These are phyloP conservation scores for Stellera chamaejasme DNA, from an alignment of 345 rosid species.

Conservation along the genomic window DNA sequence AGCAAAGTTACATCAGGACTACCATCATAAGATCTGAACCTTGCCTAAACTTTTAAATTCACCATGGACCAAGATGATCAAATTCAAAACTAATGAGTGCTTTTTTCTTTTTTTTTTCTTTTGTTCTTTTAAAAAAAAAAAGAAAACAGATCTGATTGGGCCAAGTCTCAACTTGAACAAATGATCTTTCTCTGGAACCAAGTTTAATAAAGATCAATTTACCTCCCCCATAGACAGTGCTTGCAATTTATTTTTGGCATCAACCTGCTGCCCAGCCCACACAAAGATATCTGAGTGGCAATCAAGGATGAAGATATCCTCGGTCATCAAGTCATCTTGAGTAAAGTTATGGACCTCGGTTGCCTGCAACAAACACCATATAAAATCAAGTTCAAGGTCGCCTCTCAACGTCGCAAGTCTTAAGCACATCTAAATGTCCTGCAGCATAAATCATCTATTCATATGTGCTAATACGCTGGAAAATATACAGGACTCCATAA, in stretches of 20 bases:
- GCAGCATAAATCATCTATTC: neutral
- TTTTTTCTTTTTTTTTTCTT: too few relatives aligned
- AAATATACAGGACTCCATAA: too few relatives aligned
- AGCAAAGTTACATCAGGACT: neutral
- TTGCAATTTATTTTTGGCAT: conserved; percentile 57
- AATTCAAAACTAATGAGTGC: too few relatives aligned
- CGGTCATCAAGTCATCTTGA: conserved; percentile 99
- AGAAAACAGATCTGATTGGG: too few relatives aligned
- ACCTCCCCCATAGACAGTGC: conserved; percentile 88
- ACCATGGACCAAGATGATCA: too few relatives aligned
- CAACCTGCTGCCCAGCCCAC: conserved; percentile 95
- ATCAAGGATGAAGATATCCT: conserved; percentile 91
- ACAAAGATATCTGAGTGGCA: conserved; percentile 78
- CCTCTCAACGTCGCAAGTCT: neutral
- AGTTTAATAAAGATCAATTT: conserved; percentile 2
- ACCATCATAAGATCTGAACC: too few relatives aligned
- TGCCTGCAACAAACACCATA: conserved; percentile 43
- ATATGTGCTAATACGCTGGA: too few relatives aligned
- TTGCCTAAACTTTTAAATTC: too few relatives aligned
- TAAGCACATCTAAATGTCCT: too few relatives aligned
- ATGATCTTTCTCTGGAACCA: neutral
- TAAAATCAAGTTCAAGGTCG: neutral
- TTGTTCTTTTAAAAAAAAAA: too few relatives aligned
- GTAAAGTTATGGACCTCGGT: conserved; percentile 79
- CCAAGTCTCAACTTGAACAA: neutral